These are phyloP conservation scores for Parasitella parasitica DNA, from an alignment of 371 early-diverging fungal species.

Conservation along the genomic window DNA sequence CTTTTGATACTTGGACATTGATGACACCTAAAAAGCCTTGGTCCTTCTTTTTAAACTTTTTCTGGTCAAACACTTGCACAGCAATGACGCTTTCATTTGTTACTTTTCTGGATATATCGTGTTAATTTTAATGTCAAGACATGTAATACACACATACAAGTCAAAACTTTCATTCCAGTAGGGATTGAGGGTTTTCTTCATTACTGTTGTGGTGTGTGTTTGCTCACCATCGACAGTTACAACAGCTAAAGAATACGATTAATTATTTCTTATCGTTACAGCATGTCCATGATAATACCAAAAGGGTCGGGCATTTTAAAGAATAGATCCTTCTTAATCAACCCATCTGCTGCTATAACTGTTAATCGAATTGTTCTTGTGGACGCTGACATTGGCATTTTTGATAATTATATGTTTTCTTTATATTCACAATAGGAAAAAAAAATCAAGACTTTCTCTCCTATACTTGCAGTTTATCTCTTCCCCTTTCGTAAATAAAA, in stretches of 20 bases:
- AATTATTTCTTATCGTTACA: not conserved
- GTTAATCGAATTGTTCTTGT: conserved; percentile 47
- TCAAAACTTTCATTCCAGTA: conserved; percentile 83
- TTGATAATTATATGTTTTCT: not conserved
- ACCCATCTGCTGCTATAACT: conserved; percentile 91
- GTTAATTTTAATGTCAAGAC: too few species aligned
- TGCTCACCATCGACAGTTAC: conserved; percentile 91
- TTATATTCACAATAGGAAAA: not conserved
- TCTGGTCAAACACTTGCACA: conserved; percentile 96
- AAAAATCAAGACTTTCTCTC: too few species aligned
- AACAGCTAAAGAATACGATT: conserved; percentile 62
- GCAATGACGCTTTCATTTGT: conserved; percentile 81
- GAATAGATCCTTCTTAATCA: conserved; percentile 90
- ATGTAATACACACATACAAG: conserved; percentile 56
- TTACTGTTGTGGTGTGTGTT: conserved; percentile 81
- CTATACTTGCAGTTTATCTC: too few species aligned
- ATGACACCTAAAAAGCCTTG: conserved; percentile 96
- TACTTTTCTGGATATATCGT: conserved; percentile 76
- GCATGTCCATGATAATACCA: conserved; percentile 58
- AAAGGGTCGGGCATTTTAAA: conserved; percentile 56
- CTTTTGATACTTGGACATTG: conserved; percentile 80
- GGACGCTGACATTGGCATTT: conserved; percentile 34
- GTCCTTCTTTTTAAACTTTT: conserved; percentile 91
- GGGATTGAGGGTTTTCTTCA: conserved; percentile 78
- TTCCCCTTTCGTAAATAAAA: not conserved